Evolutionary conservation across 768 basidiomycete species (phyloP), one percentile per base, ranked within the genome.

Genomic region (Termitomyces sp.): DNA sequence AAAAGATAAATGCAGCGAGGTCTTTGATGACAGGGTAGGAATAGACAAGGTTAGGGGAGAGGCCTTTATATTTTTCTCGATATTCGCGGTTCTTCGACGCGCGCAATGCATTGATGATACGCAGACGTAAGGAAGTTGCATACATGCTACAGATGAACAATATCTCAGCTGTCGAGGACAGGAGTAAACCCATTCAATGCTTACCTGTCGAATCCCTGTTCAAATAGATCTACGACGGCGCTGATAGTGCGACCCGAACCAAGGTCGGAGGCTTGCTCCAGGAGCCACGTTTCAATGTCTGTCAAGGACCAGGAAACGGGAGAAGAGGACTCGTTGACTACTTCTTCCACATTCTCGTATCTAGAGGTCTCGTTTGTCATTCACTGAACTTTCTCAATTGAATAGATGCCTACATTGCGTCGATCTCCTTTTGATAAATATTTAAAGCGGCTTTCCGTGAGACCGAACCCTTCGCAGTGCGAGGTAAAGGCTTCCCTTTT

Each of bases 11-110:
- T 8, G 26, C n/a, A 11, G 55, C 49, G 2, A 57, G 49, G 17
- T 60, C 60, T 26, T 63, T 47, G 45, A 75, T 61, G 0, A 69
- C 65, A 1, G 78, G 79, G 53, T 75, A 68, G 35, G 73, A 64
- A 56, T 79, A 83, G 22, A 83, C 64, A n/a, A 77, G 58, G 45
- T 76, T 78, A 56, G 70, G 70, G 3, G 58, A 24, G 7, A 77
- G 51, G 0, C 30, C 59, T 30, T 60, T 46, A 1, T 55, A 61
- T 12, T 61, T 63, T 41, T 51, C 57, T 43, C 22, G 47, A 12
- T 12, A 8, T 38, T 43, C 17, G 17, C 8, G n/a, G n/a, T n/a
- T n/a, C n/a, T n/a, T 40, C 10, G 54, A 58, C 2, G 34, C 1
- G 14, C 54, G 45, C 17, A 56, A 41, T 8, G 45, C 49, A 7